Conservation (phyloP, 345 rosid species). For the Euphorbia pulcherrima region DNA sequence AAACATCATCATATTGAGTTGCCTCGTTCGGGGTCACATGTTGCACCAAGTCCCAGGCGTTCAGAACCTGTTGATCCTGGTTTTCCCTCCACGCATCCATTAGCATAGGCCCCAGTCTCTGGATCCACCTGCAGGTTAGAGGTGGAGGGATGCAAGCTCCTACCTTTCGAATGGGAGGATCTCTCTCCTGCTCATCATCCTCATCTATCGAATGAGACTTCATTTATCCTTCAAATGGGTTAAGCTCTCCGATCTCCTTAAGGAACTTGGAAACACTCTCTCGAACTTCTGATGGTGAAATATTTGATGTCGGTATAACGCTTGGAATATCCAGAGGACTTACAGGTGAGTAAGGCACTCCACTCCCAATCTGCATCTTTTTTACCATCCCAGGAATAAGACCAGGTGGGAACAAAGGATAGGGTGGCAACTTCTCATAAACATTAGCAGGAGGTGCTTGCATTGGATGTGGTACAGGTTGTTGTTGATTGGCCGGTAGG, state of each 20-base stretch:
- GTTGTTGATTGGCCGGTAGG: constrained; percentile 47
- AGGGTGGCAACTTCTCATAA: constrained; percentile 76
- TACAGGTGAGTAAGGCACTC: constrained; percentile 92
- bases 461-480: constrained; percentile 24
- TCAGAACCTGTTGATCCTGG: constrained; percentile 61
- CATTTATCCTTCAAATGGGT: constrained; percentile 79
- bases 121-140: constrained; percentile 80
- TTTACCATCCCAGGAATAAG: constrained; percentile 98
- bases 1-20: constrained; percentile 90
- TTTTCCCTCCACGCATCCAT: constrained; percentile 73
- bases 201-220: constrained; percentile 56
- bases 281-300: constrained; percentile 67
- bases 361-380: constrained; percentile 98
- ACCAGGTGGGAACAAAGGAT: constrained; percentile 97
- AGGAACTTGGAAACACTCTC: constrained; percentile 89
- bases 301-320: constrained; percentile 71
- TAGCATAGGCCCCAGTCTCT: constrained; percentile 78
- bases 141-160: constrained; percentile 98
- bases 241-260: constrained; percentile 85
- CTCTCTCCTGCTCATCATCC: constrained; percentile 64
- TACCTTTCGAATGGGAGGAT: constrained; percentile 59
- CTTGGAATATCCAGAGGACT: constrained; percentile 97
- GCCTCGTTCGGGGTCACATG: constrained; percentile 86
- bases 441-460: constrained; percentile 35
- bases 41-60: constrained; percentile 78